Evolutionary conservation across 176 grass and related monocot genomes (phyloP).

Genomic region (Microstegium vimineum): DNA sequence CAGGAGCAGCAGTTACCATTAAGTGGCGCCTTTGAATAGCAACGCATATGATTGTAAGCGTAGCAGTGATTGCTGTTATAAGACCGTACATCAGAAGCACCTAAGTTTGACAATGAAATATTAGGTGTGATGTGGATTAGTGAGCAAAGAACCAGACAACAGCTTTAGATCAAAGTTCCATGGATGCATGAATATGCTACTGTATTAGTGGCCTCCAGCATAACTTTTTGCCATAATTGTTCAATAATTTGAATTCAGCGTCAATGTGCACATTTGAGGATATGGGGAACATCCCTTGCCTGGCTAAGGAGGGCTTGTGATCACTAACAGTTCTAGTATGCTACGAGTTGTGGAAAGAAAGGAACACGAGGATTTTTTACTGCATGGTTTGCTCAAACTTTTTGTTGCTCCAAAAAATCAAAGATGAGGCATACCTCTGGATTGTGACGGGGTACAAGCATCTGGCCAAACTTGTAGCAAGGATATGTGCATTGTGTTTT

Average conservation of each 20-base stretch:
- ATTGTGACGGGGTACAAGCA: not conserved
- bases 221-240: not conserved
- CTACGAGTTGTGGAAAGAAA: not conserved
- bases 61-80: constrained; percentile 68
- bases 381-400: not conserved
- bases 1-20: constrained; percentile 53
- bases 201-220: not conserved
- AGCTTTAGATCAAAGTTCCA: not conserved
- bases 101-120: constrained; percentile 43
- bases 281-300: not conserved
- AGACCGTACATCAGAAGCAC: constrained; percentile 83
- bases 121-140: not conserved
- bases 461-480: not conserved
- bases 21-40: constrained; percentile 92
- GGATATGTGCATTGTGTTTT: not conserved
- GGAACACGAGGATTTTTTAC: not conserved
- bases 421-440: not conserved
- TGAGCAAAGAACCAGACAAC: constrained; percentile 11
- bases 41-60: constrained; percentile 69
- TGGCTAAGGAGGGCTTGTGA: not conserved
- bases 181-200: not conserved
- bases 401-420: not conserved
- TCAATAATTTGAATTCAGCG: constrained; percentile 23
- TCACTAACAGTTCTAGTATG: not conserved
- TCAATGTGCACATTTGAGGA: not conserved